Conservation (phyloP, 768 basidiomycete genomes). For the Leccinum barrowsii region DNA sequence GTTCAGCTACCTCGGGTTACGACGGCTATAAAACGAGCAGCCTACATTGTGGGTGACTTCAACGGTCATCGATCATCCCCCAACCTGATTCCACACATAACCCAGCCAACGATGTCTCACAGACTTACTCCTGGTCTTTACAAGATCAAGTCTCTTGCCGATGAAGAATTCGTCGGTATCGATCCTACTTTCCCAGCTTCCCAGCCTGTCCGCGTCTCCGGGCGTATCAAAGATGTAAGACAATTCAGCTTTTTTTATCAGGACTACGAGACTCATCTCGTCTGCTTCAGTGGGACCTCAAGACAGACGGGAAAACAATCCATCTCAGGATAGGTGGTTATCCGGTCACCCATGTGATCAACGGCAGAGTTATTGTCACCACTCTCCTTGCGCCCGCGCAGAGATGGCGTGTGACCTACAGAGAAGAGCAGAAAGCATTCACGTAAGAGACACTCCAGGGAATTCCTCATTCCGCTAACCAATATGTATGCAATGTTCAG, state of each 20-base stretch:
- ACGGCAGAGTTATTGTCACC: not conserved
- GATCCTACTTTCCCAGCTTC: not conserved
- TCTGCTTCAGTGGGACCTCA: not conserved
- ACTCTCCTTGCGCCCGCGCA: not conserved
- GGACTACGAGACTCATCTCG: not conserved
- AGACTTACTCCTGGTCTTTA: not conserved
- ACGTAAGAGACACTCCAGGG: not conserved
- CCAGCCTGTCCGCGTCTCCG: not conserved
- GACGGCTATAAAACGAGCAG: not conserved
- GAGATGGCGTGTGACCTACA: not conserved
- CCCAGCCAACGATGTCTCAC: not conserved
- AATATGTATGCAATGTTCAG: not conserved
- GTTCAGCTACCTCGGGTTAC: not conserved
- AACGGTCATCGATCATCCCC: not conserved
- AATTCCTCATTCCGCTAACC: not conserved
- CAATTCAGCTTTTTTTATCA: not conserved
- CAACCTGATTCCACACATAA: not conserved
- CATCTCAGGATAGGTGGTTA: not conserved
- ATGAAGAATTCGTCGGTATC: not conserved
- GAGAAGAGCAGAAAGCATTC: not conserved
- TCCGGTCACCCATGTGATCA: not conserved
- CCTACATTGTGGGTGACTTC: not conserved
- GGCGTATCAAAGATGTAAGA: not conserved
- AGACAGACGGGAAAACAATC: not conserved
- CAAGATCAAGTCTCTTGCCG: not conserved